Evolutionary conservation across 129 eudicot genomes (phyloP), one percentile per base, ranked within the genome.

Genomic region (Lactuca saligna): DNA sequence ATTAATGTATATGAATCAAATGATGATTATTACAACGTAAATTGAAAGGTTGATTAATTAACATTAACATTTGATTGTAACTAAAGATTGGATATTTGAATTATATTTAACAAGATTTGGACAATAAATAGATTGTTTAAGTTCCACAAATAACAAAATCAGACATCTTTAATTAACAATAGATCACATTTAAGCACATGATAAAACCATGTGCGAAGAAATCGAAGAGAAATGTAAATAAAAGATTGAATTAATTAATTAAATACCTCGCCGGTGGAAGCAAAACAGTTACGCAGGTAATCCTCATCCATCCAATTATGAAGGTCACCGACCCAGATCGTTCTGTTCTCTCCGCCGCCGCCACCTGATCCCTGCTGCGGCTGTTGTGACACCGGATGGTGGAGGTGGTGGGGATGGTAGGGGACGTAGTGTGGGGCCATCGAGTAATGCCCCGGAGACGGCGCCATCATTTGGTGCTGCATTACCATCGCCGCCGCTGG

Each of bases 291-390:
- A 2, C 95, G 82, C 7, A 91, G 79, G 63, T 91, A 91, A 81
- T 91, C 92, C 81, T 91, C 97, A 57, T 88, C 97, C 97, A 91
- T 91, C 97, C 97, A 91, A 71, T 70, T 81, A 57, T 85, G 90
- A 14, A 91, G 83, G 67, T 91, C 97, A 9, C 97, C 97, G 1
- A 91, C 96, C 97, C 97, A 91, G 74, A 91, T 84, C 68, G 96
- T 91, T 46, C 84, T 66, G 51, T 91, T 91, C 77, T 91, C 97
- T 2, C 82, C 80, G 20, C 79, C 84, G 7, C 76, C 53, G 66
- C 64, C 55, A 29, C 78, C 78, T n/a, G 84, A 81, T 66, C 94
- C 90, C 37, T 60, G 80, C 32, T 71, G 78, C 42, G 50, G 86
- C 33, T 66, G 78, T 59, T 61, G 81, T 42, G 73, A 65, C 59